Base-by-base conservation (phyloP, 768 basidiomycete species). In the Suillus discolor region DNA sequence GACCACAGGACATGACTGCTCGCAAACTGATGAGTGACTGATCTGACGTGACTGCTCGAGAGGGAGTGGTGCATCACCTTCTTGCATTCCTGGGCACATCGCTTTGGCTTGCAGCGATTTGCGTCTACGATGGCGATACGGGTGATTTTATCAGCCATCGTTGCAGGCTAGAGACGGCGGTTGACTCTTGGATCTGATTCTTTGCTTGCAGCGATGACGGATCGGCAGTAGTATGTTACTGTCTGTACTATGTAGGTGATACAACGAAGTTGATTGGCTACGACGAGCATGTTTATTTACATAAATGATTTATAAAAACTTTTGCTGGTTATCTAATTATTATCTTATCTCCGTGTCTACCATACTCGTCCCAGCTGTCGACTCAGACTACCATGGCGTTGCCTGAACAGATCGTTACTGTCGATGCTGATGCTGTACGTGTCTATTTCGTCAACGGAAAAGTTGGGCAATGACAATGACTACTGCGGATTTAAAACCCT, bases 41-140 rank as follows among this genome's bases (percentile, higher is more conserved):
- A 67, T 54, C 41, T 57, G 57, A 59, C 11, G 23, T 25, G 38
- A 25, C 15, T 59, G 57, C 39, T 28, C 8, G 59, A 42, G 28
- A 42, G 41, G 39, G 28, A 42, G 11, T 31, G 28, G 25, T 28
- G 41, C 42, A 18, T 65, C 69, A 91, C 93, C 84, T 98, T 97
- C 85, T 97, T 99, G 81, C 97, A 99, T 80, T 99, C 97, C 75
- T 97, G 96, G 31, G 96, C 92, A 71, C 94, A 96, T 80, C 93
- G 84, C 79, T 99, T 99, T 23, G 97, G 97, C 76, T 97, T 97
- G 83, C 97, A 98, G 63, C 89, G 86, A 82, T 96, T 95, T 11
- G 91, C 71, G 76, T 95, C 92, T 69, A 94, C 93, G 73, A 99
- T 96, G 67, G 97, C 97, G 73, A 98, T 96, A 84, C 97, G 91